phyloP scores from a whole-genome alignment of 257 asterid genomes.

The Fraxinus cuspidata region DNA sequence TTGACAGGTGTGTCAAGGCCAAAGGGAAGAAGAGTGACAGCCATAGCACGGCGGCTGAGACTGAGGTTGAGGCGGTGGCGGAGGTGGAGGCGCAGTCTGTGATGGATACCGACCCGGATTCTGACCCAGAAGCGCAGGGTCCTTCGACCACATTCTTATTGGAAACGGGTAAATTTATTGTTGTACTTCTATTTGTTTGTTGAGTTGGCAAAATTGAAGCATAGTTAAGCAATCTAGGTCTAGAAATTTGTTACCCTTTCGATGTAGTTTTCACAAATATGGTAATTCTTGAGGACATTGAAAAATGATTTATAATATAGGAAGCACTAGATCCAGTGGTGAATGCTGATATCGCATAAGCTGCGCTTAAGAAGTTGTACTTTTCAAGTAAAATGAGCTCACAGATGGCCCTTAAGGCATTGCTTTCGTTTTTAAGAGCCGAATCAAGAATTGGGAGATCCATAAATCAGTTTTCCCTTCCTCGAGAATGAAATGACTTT shows the following conservation, averaged over 20 bases:
- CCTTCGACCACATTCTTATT: constrained; percentile 32
- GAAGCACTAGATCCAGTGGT: not conserved
- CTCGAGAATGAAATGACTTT: not conserved
- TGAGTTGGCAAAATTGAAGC: not conserved
- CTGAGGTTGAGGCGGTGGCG: constrained; percentile 23
- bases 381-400: not conserved
- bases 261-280: not conserved
- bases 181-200: not conserved
- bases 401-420: not conserved
- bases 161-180: constrained; percentile 44
- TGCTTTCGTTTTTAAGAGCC: not conserved
- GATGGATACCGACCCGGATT: constrained; percentile 62
- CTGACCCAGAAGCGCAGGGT: constrained; percentile 60
- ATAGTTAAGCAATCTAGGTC: not conserved
- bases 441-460: not conserved
- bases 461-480: not conserved
- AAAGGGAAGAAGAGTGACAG: constrained; percentile 24
- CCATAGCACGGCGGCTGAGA: constrained; percentile 15
- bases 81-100: constrained; percentile 33
- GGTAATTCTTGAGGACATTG: not conserved
- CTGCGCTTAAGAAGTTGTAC: not conserved
- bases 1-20: constrained; percentile 45
- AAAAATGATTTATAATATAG: not conserved
- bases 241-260: not conserved
- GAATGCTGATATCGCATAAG: not conserved